Evolutionary conservation across 2,329 filamentous ascomycete species (phyloP).

Genomic region (Aschersonia sp.): DNA sequence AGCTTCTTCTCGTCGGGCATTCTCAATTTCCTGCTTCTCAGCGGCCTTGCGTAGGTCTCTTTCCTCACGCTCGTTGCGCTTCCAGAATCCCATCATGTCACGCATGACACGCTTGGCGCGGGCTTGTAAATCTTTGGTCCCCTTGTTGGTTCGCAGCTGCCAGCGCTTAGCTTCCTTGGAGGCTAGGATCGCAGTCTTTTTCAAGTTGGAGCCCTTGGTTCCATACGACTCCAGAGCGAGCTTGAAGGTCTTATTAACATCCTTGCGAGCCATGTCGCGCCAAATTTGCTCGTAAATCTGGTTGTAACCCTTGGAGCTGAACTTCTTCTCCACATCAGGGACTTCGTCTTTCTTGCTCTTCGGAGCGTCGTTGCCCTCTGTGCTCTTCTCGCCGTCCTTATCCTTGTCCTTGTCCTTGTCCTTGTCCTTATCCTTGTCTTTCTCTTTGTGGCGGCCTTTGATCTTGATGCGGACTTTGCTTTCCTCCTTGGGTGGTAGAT

Average conservation of each 20-base stretch:
- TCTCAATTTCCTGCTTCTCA: slow-evolving; percentile 90
- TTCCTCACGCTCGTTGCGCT: slow-evolving; percentile 94
- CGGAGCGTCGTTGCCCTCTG: slow-evolving; percentile 27
- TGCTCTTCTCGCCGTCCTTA: slow-evolving; percentile 32
- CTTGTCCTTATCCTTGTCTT: slow-evolving; percentile 21
- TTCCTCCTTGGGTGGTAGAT: slow-evolving; percentile 44
- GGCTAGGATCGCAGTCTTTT: slow-evolving; percentile 92
- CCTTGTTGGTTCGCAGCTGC: slow-evolving; percentile 97
- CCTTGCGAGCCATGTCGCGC: slow-evolving; percentile 85
- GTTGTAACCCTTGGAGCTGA: slow-evolving; percentile 84
- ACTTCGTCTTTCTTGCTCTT: slow-evolving; percentile 37
- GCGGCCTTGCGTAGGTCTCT: slow-evolving; percentile 86
- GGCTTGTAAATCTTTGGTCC: slow-evolving; percentile 92
- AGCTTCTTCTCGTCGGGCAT: slow-evolving; percentile 90
- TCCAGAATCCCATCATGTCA: slow-evolving; percentile 99
- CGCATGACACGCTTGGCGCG: slow-evolving; percentile 96
- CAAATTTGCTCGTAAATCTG: slow-evolving; percentile 97
- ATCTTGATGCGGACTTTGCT: slow-evolving; percentile 50
- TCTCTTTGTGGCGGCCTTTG: slow-evolving; percentile 29
- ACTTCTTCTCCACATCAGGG: slow-evolving; percentile 46
- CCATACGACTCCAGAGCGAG: slow-evolving; percentile 74
- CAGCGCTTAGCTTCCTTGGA: slow-evolving; percentile 95
- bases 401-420: slow-evolving; percentile 21
- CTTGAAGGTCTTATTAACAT: slow-evolving; percentile 83
- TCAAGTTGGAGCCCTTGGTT: slow-evolving; percentile 85